Conservation (phyloP, 306 rosid genomes). For the Vicia faba region DNA sequence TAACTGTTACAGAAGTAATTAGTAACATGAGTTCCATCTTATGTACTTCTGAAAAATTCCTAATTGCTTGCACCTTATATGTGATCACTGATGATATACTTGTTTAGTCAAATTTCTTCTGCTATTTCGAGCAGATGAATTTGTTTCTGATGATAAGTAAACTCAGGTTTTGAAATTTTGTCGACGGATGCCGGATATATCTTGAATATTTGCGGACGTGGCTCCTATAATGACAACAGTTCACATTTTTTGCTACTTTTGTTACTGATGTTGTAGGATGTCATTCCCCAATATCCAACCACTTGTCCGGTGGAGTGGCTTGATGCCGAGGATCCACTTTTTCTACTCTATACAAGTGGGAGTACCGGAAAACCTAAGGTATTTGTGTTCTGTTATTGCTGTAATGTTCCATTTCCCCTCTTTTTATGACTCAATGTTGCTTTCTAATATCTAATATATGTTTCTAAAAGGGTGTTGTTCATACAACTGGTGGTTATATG, state of each 20-base stretch:
- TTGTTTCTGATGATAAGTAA: slow-evolving; percentile 29
- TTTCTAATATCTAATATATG: slow-evolving; percentile 29
- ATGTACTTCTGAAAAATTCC: slow-evolving; percentile 14
- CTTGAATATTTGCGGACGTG: slow-evolving; percentile 34
- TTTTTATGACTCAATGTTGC: slow-evolving; percentile 16
- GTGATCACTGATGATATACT: not conserved
- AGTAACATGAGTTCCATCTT: slow-evolving; percentile 29
- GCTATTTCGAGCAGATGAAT: slow-evolving; percentile 21
- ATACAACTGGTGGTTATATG: slow-evolving; percentile 98
- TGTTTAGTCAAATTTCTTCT: slow-evolving; percentile 17
- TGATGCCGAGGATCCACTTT: slow-evolving; percentile 96
- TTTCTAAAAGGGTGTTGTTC: slow-evolving; percentile 81
- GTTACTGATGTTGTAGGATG: slow-evolving; percentile 61
- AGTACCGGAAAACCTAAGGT: slow-evolving; percentile 99
- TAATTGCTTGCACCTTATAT: slow-evolving; percentile 23
- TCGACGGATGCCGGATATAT: slow-evolving; percentile 4
- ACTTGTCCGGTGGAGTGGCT: slow-evolving; percentile 97
- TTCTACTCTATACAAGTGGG: slow-evolving; percentile 96
- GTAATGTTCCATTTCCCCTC: slow-evolving; percentile 27
- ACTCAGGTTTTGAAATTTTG: slow-evolving; percentile 24
- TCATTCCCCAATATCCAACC: slow-evolving; percentile 68
- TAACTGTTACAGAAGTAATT: not conserved
- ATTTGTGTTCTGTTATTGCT: slow-evolving; percentile 34
- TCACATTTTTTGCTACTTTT: slow-evolving; percentile 26
- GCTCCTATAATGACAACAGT: slow-evolving; percentile 25